Evolutionary conservation across 2,329 filamentous ascomycete species (phyloP).

Genomic region (Xylaria sp.): DNA sequence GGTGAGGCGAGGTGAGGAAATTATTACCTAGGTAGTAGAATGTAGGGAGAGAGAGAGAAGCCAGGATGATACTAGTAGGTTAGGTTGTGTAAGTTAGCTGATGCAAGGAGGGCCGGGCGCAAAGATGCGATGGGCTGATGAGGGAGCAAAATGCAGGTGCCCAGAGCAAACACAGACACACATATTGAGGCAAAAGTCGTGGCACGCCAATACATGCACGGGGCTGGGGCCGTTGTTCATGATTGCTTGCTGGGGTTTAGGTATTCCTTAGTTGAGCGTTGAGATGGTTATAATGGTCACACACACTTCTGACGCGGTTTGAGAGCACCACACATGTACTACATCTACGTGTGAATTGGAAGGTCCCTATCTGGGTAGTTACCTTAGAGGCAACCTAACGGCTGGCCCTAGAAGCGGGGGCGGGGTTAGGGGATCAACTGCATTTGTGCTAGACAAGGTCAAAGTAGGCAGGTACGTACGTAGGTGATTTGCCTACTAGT

Average conservation of each 20-base stretch:
- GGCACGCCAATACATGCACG: slow-evolving; percentile 3
- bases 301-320: not conserved
- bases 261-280: not conserved
- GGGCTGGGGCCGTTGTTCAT: not conserved
- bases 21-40: not conserved
- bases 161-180: no score
- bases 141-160: not conserved
- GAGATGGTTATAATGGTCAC: not conserved
- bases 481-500: no score
- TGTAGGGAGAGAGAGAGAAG: not conserved
- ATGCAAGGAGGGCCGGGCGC: not conserved
- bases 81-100: not conserved
- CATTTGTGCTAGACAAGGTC: no score
- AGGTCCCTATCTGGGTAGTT: not conserved
- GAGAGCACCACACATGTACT: not conserved
- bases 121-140: not conserved
- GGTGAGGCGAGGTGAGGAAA: no score
- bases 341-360: no score
- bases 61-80: not conserved
- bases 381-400: no score
- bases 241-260: not conserved
- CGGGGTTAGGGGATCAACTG: not conserved
- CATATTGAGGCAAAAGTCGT: slow-evolving; percentile 2
- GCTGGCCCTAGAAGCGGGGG: not conserved
- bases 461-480: no score